Evolutionary conservation across 345 rosid genomes (phyloP).

Genomic region (Leavenworthia alabamica): DNA sequence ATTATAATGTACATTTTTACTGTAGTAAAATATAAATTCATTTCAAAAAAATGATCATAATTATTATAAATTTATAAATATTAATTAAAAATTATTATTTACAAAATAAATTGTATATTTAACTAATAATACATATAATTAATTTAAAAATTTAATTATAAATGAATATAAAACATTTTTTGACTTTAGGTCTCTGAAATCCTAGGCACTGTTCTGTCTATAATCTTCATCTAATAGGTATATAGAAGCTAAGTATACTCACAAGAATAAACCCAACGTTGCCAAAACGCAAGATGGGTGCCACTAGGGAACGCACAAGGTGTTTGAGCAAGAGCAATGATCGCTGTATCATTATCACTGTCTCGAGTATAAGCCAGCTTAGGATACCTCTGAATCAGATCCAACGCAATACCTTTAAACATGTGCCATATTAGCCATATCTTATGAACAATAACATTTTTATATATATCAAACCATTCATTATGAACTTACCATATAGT

Average conservation of each 20-base stretch:
- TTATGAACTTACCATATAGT: slow-evolving; percentile 42
- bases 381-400: slow-evolving; percentile 42
- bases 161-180: too few relatives aligned
- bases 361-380: slow-evolving; percentile 45
- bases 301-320: slow-evolving; percentile 67
- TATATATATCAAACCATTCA: not conserved
- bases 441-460: not conserved
- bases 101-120: too few relatives aligned
- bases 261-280: slow-evolving; percentile 52
- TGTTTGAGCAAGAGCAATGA: slow-evolving; percentile 51
- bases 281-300: slow-evolving; percentile 44
- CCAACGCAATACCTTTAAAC: slow-evolving; percentile 53
- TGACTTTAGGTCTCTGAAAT: too few relatives aligned
- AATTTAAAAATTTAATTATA: too few relatives aligned
- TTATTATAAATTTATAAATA: too few relatives aligned
- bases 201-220: too few relatives aligned
- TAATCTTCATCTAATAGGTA: not conserved
- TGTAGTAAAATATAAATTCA: too few relatives aligned
- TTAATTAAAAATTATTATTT: too few relatives aligned
- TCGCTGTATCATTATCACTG: slow-evolving; percentile 52
- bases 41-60: too few relatives aligned
- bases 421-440: not conserved
- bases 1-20: too few relatives aligned
- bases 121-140: too few relatives aligned
- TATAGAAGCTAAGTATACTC: slow-evolving; percentile 9